A percentile compares a stretch with the other conserved stretches of the same genome.
phyloP scores from a whole-genome alignment of 208 protist species.

The Trypanosoma congolense region DNA sequence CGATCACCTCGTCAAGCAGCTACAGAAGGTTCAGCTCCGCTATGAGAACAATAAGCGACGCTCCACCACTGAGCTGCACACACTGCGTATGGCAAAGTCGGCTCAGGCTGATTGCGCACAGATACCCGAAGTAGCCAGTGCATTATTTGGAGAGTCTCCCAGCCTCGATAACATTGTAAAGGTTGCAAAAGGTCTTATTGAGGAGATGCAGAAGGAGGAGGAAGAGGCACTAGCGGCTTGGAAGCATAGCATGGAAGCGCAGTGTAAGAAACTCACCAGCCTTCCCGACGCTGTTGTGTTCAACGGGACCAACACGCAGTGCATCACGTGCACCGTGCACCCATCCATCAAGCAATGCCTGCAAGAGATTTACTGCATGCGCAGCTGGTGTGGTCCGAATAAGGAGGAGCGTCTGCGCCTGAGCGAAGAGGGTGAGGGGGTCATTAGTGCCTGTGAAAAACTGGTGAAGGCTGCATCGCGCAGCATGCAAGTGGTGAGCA shows the following conservation, averaged over 20 bases:
- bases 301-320: constrained; percentile 22
- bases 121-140: constrained; percentile 47
- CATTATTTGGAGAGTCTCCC: constrained; percentile 46
- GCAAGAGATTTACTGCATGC: constrained; percentile 64
- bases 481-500: constrained; percentile 73
- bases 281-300: constrained; percentile 45
- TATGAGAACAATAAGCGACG: constrained; percentile 66
- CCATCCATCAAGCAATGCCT: constrained; percentile 50
- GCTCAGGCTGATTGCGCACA: constrained; percentile 56
- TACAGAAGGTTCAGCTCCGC: constrained; percentile 40
- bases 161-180: constrained; percentile 35
- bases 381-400: constrained; percentile 33
- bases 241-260: constrained; percentile 34
- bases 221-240: constrained; percentile 18
- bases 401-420: constrained; percentile 5
- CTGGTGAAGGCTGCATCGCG: constrained; percentile 42
- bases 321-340: constrained; percentile 59
- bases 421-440: constrained; percentile 29
- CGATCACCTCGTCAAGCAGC: constrained; percentile 50
- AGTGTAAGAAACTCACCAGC: constrained; percentile 34
- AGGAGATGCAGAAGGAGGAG: constrained; percentile 20
- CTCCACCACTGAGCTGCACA: constrained; percentile 56
- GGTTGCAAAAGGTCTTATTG: constrained; percentile 28
- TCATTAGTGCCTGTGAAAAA: constrained; percentile 45
- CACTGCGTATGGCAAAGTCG: constrained; percentile 53